Conservation (phyloP, 441 rosid genomes). For the Erodium trifolium region DNA sequence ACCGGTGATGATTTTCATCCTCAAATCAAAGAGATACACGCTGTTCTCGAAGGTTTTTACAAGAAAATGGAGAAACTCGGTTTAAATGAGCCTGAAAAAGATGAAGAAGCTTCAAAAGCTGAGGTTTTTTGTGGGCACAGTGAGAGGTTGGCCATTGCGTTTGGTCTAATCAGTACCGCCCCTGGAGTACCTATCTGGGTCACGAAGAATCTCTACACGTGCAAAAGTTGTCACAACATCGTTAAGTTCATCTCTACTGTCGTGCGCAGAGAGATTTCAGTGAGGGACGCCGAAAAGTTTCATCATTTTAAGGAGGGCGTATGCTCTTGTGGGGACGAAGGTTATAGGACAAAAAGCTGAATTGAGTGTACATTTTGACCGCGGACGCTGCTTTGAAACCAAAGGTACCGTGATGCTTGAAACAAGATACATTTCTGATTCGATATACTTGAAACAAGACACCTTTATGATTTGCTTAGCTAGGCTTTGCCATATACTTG, state of each 20-base stretch:
- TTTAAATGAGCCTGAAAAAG: constrained; percentile 27
- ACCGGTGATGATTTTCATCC: constrained; percentile 65
- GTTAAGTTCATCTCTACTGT: constrained; percentile 71
- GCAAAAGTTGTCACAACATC: constrained; percentile 58
- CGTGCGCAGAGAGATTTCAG: constrained; percentile 76
- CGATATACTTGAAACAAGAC: neutral
- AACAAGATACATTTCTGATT: neutral
- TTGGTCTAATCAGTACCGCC: constrained; percentile 60
- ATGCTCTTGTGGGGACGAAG: constrained; percentile 71
- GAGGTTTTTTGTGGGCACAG: constrained; percentile 90
- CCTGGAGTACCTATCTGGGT: constrained; percentile 92
- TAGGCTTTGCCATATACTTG: too few species aligned
- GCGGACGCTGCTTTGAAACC: constrained; percentile 2
- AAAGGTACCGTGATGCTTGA: neutral
- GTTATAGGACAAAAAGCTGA: constrained; percentile 28
- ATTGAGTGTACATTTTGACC: constrained; percentile 5
- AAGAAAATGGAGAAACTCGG: constrained; percentile 57
- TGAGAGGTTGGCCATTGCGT: constrained; percentile 74
- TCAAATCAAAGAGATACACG: constrained; percentile 51
- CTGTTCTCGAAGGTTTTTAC: constrained; percentile 57
- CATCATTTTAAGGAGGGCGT: constrained; percentile 79
- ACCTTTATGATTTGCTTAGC: too few species aligned
- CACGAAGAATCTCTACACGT: constrained; percentile 81
- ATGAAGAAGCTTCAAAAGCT: constrained; percentile 50
- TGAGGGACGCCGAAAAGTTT: constrained; percentile 70